Conservation (phyloP, 2,329 filamentous ascomycete species). For the Paecilomyces sp. region DNA sequence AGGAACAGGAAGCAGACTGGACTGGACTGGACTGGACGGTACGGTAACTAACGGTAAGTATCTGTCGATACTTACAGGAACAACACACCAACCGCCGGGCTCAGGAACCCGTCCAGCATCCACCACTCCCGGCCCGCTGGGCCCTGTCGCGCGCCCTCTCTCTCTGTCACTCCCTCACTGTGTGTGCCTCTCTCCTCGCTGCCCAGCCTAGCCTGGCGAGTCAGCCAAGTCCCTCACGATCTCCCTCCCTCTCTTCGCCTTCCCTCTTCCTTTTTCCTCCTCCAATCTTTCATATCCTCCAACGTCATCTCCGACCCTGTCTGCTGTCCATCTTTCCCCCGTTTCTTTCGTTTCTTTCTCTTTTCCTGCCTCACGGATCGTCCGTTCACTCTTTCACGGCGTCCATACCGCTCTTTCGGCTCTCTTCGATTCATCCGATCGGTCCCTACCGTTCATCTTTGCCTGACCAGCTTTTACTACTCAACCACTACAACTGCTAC, state of each 20-base stretch:
- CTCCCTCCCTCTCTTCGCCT: slow-evolving; percentile 2
- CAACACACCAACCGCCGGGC: not conserved
- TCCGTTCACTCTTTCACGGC: slow-evolving; percentile 49
- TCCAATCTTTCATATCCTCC: slow-evolving; percentile 20
- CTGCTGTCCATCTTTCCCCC: slow-evolving; percentile 16
- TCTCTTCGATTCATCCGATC: slow-evolving; percentile 1
- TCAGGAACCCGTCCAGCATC: not conserved
- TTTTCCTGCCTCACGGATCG: slow-evolving; percentile 27
- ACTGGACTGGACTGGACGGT: not conserved
- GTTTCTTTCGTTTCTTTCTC: slow-evolving; percentile 16
- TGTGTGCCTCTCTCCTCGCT: too few species aligned
- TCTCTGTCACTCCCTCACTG: not conserved
- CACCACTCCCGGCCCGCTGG: not conserved
- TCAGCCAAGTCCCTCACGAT: not conserved
- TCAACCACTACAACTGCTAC: slow-evolving; percentile 6
- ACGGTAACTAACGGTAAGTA: too few species aligned
- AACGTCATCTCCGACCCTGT: slow-evolving; percentile 13
- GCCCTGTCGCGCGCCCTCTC: not conserved
- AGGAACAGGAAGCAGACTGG: not conserved
- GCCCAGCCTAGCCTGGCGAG: too few species aligned
- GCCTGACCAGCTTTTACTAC: not conserved
- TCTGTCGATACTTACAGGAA: not conserved
- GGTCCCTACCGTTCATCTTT: slow-evolving; percentile 6
- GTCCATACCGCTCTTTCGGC: slow-evolving; percentile 34
- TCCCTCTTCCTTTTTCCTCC: slow-evolving; percentile 19